These are phyloP conservation scores for Fraxinus platypoda DNA, from an alignment of 305 asterid species.

Conservation along the genomic window DNA sequence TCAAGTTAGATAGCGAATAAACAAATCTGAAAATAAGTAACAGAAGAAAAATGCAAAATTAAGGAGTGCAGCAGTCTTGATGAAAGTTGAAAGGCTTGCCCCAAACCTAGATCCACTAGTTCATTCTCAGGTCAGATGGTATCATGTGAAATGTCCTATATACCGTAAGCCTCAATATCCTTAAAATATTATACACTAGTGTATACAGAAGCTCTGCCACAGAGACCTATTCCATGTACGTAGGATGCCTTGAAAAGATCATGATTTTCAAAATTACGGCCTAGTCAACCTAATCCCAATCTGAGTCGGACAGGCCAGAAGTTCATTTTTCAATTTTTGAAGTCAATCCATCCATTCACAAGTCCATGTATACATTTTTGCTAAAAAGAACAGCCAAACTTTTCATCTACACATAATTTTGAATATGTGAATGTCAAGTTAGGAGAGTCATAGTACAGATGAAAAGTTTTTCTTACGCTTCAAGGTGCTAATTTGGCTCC, in stretches of 20 bases:
- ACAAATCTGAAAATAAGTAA: not conserved
- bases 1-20: not conserved
- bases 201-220: not conserved
- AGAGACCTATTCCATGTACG: not conserved
- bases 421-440: not conserved
- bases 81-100: not conserved
- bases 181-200: not conserved
- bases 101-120: not conserved
- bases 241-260: not conserved
- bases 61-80: not conserved
- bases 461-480: conserved; percentile 47
- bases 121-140: not conserved
- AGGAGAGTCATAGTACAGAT: not conserved
- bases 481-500: conserved; percentile 59
- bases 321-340: not conserved
- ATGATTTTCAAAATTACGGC: not conserved
- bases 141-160: not conserved
- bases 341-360: not conserved
- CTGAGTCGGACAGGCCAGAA: not conserved
- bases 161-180: not conserved
- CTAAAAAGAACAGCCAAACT: not conserved
- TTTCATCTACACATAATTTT: not conserved
- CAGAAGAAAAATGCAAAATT: not conserved
- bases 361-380: not conserved
- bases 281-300: not conserved